Evolutionary conservation across 1,284 basidiomycete genomes (phyloP).

Genomic region (Cryptococcus maquisensis): DNA sequence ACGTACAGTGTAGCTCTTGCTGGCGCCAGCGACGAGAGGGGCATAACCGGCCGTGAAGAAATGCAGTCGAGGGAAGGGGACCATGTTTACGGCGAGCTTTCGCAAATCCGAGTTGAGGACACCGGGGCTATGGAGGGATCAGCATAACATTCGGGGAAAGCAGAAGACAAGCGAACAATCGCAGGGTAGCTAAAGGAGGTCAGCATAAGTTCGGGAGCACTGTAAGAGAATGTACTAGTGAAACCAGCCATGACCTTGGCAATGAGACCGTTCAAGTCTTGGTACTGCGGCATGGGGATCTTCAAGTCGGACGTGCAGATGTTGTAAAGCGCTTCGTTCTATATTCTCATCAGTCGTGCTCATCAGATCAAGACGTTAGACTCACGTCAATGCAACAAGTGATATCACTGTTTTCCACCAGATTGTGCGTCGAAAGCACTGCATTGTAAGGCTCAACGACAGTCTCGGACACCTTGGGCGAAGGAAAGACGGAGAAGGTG

Average conservation of each 20-base stretch:
- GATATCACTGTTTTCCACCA: conserved; percentile 85
- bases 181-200: conserved; percentile 31
- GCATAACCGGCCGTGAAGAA: conserved; percentile 87
- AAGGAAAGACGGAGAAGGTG: conserved; percentile 87
- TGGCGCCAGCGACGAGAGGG: conserved; percentile 65
- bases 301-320: conserved; percentile 74
- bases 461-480: conserved; percentile 92
- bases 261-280: conserved; percentile 69
- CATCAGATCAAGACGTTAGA: not conserved
- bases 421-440: conserved; percentile 81
- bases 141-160: not conserved
- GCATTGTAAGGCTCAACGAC: conserved; percentile 91
- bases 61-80: conserved; percentile 89
- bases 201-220: conserved; percentile 3
- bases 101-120: conserved; percentile 91
- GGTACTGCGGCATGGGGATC: conserved; percentile 65
- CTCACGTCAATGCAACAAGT: conserved; percentile 67
- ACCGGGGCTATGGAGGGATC: conserved; percentile 61
- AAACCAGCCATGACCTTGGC: conserved; percentile 49
- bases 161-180: conserved; percentile 27
- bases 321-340: conserved; percentile 93
- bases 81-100: conserved; percentile 87
- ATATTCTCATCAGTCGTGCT: conserved; percentile 28
- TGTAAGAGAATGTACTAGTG: conserved; percentile 28
- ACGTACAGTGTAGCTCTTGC: conserved; percentile 57